These are phyloP conservation scores for Pseudonectria buxi DNA, from an alignment of 2,329 filamentous ascomycete species.

Conservation along the genomic window DNA sequence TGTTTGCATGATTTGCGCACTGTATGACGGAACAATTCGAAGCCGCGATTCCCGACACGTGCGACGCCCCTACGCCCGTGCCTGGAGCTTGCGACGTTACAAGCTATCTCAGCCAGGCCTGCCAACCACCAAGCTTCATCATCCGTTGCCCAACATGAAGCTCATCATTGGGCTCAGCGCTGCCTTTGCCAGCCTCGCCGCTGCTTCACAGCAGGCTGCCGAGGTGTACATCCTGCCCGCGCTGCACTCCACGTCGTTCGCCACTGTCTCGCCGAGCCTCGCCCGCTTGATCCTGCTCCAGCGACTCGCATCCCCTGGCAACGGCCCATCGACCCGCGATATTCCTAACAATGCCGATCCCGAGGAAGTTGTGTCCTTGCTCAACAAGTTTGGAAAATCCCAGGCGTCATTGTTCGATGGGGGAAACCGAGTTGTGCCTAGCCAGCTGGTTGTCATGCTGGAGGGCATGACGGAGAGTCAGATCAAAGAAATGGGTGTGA, in stretches of 20 bases:
- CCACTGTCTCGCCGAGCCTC: constrained; percentile 45
- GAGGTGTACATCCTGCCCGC: constrained; percentile 47
- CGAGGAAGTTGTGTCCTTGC: constrained; percentile 46
- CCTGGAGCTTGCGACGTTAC: constrained; percentile 26
- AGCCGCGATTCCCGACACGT: constrained; percentile 22
- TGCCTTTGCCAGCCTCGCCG: constrained; percentile 31
- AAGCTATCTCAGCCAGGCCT: constrained; percentile 18
- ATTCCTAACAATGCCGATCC: constrained; percentile 33
- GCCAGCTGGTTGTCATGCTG: constrained; percentile 54
- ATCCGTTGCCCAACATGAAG: constrained; percentile 34
- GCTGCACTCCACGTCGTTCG: constrained; percentile 25
- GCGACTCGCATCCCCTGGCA: constrained; percentile 42
- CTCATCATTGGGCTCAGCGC: constrained; percentile 33
- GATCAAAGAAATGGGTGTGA: constrained; percentile 36
- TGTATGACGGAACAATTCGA: constrained; percentile 26
- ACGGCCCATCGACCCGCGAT: constrained; percentile 42
- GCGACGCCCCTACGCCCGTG: constrained; percentile 15
- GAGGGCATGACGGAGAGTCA: constrained; percentile 47
- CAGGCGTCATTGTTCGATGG: constrained; percentile 43
- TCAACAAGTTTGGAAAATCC: constrained; percentile 54
- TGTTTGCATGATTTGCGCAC: constrained; percentile 2
- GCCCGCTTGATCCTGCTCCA: constrained; percentile 54
- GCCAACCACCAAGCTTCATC: constrained; percentile 25
- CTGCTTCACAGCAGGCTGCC: constrained; percentile 35
- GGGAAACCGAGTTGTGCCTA: constrained; percentile 26